Evolutionary conservation across 2,329 filamentous ascomycete genomes (phyloP), one percentile per base, ranked within the genome.

Genomic region (Fusarium domesticum): DNA sequence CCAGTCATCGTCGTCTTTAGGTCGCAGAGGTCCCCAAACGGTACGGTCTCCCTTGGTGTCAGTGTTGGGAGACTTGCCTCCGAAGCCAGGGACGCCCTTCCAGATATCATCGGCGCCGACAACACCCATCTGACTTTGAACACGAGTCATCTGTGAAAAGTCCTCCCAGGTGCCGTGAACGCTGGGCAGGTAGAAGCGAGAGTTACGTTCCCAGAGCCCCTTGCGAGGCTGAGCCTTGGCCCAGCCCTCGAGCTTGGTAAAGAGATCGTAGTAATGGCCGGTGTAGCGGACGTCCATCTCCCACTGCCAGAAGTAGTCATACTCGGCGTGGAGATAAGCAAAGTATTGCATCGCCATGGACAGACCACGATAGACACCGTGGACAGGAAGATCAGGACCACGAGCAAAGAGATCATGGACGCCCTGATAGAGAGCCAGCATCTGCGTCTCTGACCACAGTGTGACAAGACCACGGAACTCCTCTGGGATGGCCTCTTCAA

Each of bases 321-420:
- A 96, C 64, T 95, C 90, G 1, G 88, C 87, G 66, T 96, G 90
- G 58, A 82, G 79, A 61, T 91, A 83, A 6, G 91, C 88, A 64
- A 97, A 97, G 66, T 92, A 87, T 62, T 96, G 91, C 72, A 97
- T 84, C 0, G 91, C 89, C 89, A 97, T 95, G 59, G 90, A 89
- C 8, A 93, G 81, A 42, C 89, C 91, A 40, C 93, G 86, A 69
- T 97, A 97, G 7, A 95, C 89, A 15, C 91, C 91, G 64, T 97
- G 91, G 1, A 96, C 83, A 1, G 88, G 87, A 43, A 95, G 76
- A 39, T 86, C 76, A 1, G 78, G 78, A 1, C 80, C 81, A 14
- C 77, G 74, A 34, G 72, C 70, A 66, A 83, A 90, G 35, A 87
- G 81, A 51, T 95, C 89, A 60, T 89, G 84, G 18, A 96, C 83